Percentiles rank a stretch among this genome's conserved stretches.
Evolutionary conservation across 116 monocot species (phyloP).

Genomic region (Cymodocea nodosa): DNA sequence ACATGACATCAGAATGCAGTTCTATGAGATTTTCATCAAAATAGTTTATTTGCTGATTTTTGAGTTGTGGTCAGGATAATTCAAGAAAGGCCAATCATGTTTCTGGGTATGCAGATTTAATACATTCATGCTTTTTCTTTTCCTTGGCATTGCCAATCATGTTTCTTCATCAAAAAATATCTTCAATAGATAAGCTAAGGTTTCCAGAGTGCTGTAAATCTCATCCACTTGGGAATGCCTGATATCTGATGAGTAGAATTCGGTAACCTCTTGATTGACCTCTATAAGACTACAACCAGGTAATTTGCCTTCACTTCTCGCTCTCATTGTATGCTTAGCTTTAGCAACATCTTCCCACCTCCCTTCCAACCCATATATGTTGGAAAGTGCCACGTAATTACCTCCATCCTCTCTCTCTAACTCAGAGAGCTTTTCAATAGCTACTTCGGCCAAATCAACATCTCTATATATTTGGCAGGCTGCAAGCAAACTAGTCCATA

Average conservation of each 20-base stretch:
- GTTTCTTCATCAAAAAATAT: background rate
- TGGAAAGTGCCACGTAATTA: conserved; percentile 47
- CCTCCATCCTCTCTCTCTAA: conserved; percentile 32
- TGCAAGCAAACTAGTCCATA: conserved; percentile 35
- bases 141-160: background rate
- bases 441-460: conserved; percentile 24
- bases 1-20: no score
- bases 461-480: conserved; percentile 16
- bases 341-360: conserved; percentile 34
- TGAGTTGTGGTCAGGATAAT: no score
- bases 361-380: conserved; percentile 29
- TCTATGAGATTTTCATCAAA: no score
- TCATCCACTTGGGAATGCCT: conserved; percentile 23
- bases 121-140: background rate
- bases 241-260: conserved; percentile 41
- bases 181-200: conserved; percentile 12
- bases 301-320: conserved; percentile 10
- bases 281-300: conserved; percentile 46
- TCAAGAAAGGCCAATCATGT: background rate
- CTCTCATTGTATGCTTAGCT: conserved; percentile 22
- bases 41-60: no score
- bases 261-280: conserved; percentile 20
- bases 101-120: background rate
- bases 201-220: conserved; percentile 27
- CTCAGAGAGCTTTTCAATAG: conserved; percentile 14